Evolutionary conservation across 768 basidiomycete species (phyloP), one percentile per base, ranked within the genome.

Genomic region (Strobilomyces confusus): DNA sequence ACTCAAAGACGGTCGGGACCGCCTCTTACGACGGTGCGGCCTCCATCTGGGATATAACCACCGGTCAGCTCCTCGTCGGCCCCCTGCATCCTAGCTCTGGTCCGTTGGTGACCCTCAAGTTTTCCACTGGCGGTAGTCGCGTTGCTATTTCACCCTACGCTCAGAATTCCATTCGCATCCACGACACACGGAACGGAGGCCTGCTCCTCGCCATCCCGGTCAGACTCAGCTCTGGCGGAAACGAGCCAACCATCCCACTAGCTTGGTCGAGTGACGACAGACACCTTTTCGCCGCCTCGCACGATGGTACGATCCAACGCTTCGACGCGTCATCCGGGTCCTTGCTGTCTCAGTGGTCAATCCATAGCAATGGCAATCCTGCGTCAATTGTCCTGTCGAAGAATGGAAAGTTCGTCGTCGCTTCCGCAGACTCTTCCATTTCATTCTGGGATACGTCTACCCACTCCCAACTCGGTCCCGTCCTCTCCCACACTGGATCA

Each of bases 201-300:
- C 20, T 52, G 30, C 44, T 57, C 4, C 23, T 61, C 29, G 25
- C 57, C 30, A 43, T 61, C 25, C 52, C 49, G 29, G 46, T 52
- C 29, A 51, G 23, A 25, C 43, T 61, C 47, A 60, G 52, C 26
- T 53, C 58, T 9, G 36, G 19, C 30, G 55, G 58, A n/a, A 59
- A 53, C 8, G 51, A 59, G 37, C 57, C 53, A 17, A 58, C 56
- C 5, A 17, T 42, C 14, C 56, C 61, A 7, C 51, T 62, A 7
- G 61, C 54, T 37, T 62, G 61, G 61, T 61, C 59, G 20, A 44
- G 36, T 13, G 59, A 61, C 23, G 59, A 50, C 23, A 49, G 30
- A 14, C 44, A 36, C 14, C 37, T 62, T 11, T 62, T 62, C 32
- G 46, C 26, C 11, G 40, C 40, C 34, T 62, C 59, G 5, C 19